These are phyloP conservation scores for Aspergillus cavernicola DNA, from an alignment of 495 filamentous ascomycete genomes.

Conservation along the genomic window DNA sequence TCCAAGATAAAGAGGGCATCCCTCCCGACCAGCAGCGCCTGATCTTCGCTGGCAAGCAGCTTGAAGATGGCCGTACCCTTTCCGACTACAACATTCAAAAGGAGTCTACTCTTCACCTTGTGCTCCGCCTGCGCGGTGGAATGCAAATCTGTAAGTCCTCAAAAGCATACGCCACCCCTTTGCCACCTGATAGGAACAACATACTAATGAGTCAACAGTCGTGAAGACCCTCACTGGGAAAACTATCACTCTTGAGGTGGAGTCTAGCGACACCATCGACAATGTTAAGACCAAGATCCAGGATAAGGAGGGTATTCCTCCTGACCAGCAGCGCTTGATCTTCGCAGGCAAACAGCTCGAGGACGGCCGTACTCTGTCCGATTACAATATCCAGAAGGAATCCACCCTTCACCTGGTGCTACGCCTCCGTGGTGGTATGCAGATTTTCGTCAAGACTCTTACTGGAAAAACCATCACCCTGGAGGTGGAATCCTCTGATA, in stretches of 20 bases:
- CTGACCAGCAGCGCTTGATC: conserved; percentile 73
- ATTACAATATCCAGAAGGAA: conserved; percentile 75
- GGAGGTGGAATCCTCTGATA: conserved; percentile 76
- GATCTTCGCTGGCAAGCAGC: conserved; percentile 98
- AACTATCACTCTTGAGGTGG: conserved; percentile 97
- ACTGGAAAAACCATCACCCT: conserved; percentile 71
- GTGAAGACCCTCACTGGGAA: conserved; percentile 93
- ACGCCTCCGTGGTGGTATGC: conserved; percentile 72
- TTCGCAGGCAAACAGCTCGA: conserved; percentile 72
- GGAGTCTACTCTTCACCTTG: conserved; percentile 91
- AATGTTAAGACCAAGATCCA: conserved; percentile 85
- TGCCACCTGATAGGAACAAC: conserved; percentile 8
- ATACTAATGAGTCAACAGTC: conserved; percentile 42
- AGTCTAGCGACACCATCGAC: conserved; percentile 94
- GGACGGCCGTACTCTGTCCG: conserved; percentile 66
- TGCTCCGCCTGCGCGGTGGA: conserved; percentile 95
- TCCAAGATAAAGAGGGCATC: conserved; percentile 99
- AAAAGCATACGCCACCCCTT: conserved; percentile 12
- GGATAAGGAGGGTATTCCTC: conserved; percentile 76
- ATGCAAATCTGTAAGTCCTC: conserved; percentile 88
- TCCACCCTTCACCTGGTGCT: conserved; percentile 67
- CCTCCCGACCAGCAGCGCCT: conserved; percentile 97
- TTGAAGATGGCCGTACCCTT: conserved; percentile 93
- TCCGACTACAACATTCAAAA: conserved; percentile 99
- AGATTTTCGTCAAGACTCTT: conserved; percentile 70